phyloP scores from a whole-genome alignment of 2,329 filamentous ascomycete species.

The Akanthomyces muscarius region DNA sequence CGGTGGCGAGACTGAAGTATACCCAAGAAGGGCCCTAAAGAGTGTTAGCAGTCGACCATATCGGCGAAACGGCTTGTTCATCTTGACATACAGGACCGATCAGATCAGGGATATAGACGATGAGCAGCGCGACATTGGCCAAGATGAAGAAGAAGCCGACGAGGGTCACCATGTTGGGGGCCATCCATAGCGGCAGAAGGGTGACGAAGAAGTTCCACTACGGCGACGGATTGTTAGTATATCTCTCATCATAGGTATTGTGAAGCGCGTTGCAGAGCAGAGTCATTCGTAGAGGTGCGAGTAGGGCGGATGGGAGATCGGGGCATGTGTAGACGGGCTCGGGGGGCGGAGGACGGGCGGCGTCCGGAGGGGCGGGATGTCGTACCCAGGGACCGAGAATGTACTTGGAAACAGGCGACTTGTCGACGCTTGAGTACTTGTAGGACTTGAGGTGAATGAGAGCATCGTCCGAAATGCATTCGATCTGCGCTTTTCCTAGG shows the following conservation, averaged over 20 bases:
- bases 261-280: not conserved
- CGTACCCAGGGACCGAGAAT: constrained; percentile 93
- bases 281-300: not conserved
- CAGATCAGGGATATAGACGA: constrained; percentile 82
- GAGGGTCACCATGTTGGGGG: constrained; percentile 95
- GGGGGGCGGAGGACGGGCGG: not conserved
- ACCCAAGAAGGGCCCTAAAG: constrained; percentile 78
- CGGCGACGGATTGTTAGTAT: constrained; percentile 22
- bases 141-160: constrained; percentile 94
- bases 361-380: constrained; percentile 20
- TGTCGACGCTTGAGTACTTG: constrained; percentile 97
- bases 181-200: constrained; percentile 89
- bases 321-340: constrained; percentile 9
- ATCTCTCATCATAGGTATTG: not conserved
- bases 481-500: constrained; percentile 52
- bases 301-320: not conserved
- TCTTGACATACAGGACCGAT: constrained; percentile 69
- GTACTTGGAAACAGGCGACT: constrained; percentile 89
- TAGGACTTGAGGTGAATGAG: constrained; percentile 89
- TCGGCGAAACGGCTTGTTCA: not conserved
- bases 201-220: constrained; percentile 98
- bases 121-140: constrained; percentile 69
- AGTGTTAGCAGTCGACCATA: not conserved
- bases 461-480: constrained; percentile 84
- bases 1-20: constrained; percentile 92